Percentiles rank a stretch among this genome's conserved stretches.
Evolutionary conservation across 1,284 basidiomycete genomes (phyloP).

Genomic region (Ustilago shanxiensis): DNA sequence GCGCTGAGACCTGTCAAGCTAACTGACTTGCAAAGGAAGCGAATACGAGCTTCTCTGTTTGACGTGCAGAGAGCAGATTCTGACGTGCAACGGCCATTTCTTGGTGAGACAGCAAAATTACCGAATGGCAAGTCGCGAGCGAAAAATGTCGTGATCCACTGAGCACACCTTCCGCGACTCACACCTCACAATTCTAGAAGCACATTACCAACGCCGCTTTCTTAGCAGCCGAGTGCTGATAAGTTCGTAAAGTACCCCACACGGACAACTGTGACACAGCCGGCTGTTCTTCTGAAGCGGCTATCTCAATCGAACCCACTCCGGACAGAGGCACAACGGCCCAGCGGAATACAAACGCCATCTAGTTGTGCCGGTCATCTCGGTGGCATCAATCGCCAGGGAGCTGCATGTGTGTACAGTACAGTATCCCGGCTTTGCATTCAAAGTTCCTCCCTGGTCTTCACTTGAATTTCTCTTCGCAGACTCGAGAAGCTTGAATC

Average conservation of each 20-base stretch:
- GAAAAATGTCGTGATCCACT: slow-evolving; percentile 1
- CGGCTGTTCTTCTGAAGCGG: background rate
- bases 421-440: no score
- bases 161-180: slow-evolving; percentile 10
- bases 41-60: slow-evolving; percentile 12
- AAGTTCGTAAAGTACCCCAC: slow-evolving; percentile 4
- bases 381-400: no score
- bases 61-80: slow-evolving; percentile 28
- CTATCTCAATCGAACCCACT: slow-evolving; percentile 5
- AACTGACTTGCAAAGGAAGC: background rate
- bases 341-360: background rate
- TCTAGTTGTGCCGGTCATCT: background rate
- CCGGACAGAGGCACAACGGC: background rate
- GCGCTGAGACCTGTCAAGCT: no score
- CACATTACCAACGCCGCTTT: background rate
- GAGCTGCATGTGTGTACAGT: no score
- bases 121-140: slow-evolving; percentile 29
- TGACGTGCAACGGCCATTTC: slow-evolving; percentile 24
- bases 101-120: background rate
- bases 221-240: background rate
- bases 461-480: no score
- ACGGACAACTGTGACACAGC: background rate
- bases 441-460: no score
- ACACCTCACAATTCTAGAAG: background rate
- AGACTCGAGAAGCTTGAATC: no score